Evolutionary conservation across 768 basidiomycete genomes (phyloP), one percentile per base, ranked within the genome.

Genomic region (Lactarius hengduanensis): DNA sequence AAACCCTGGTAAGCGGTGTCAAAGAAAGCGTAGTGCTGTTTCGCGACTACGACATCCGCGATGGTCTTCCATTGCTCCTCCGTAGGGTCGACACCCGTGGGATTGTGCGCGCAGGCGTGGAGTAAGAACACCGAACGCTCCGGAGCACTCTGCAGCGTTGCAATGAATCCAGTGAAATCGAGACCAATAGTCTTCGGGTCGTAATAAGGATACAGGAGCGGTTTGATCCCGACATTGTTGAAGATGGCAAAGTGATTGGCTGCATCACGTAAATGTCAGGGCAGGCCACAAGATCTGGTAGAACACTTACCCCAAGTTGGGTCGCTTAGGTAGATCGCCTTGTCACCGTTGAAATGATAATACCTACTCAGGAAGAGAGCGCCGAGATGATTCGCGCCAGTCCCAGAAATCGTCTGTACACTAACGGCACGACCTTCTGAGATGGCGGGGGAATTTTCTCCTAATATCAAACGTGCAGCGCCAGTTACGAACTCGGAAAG

Each of bases 1-100:
- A 98, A 98, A 20, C 96, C 96, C 78, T 97, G 96, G 79, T 98
- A 98, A 3, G 96, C 96, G 75, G 90, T 91, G 79, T 98, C 96
- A 75, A 98, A 94, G 79, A 96, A 96, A 38, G 89, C 89, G 73
- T 86, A 96, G 76, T 96, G 95, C 16, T 84, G 81, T 77, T 88
- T 90, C 57, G 80, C 77, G 36, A 89, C 74, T 75, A 97, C 84
- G 62, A 88, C 78, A 43, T 89, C 82, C 45, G 91, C 90, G 71
- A 98, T 84, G 64, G 80, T 76, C 67, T 83, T 79, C 96, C 96
- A 98, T 76, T 98, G 90, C 71, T 90, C 93, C 56, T 75, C 76
- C 40, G 93, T 94, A 8, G 95, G 96, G 77, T 98, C 96, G 34
- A 96, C 92, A 2, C 96, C 96, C 2, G 96, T 98, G 9, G 95